These are phyloP conservation scores for Sarcodon sp. DNA, from an alignment of 768 basidiomycete species.

Conservation along the genomic window DNA sequence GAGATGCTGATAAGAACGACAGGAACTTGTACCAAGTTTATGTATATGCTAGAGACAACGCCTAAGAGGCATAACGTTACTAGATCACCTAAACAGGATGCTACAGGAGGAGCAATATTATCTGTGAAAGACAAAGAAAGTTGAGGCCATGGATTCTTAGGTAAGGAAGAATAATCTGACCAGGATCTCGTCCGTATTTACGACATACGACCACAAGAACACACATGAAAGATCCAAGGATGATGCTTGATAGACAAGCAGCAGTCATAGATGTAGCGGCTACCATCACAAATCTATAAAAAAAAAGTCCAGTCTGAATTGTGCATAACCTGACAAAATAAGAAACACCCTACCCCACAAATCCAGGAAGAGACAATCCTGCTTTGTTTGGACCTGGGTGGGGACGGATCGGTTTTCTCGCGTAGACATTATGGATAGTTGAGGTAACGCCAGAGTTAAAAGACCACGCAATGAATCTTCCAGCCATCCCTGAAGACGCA, in stretches of 20 bases:
- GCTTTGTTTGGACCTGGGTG: not conserved
- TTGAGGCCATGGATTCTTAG: too few relatives aligned
- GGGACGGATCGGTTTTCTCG: not conserved
- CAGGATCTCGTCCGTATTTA: constrained; percentile 70
- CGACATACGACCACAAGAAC: constrained; percentile 69
- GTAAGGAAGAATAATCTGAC: constrained; percentile 21
- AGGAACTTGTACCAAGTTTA: constrained; percentile 50
- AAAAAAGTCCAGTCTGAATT: constrained; percentile 2
- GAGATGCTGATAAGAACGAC: constrained; percentile 41
- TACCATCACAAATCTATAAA: constrained; percentile 58
- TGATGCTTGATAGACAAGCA: constrained; percentile 59
- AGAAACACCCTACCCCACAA: constrained; percentile 18
- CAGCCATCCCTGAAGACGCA: constrained; percentile 3
- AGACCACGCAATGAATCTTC: not conserved
- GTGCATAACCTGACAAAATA: not conserved
- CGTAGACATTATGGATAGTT: not conserved
- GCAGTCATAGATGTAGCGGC: constrained; percentile 71
- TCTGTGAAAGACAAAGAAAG: constrained; percentile 28
- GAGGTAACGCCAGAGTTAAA: not conserved
- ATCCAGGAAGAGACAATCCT: constrained; percentile 17
- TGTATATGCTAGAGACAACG: constrained; percentile 54
- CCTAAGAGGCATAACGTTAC: constrained; percentile 81
- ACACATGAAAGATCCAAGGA: constrained; percentile 93
- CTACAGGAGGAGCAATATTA: constrained; percentile 92
- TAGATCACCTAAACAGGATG: constrained; percentile 86